Conservation (phyloP, 805 yeast species). For the Lipomyces spencermartinsiae region DNA sequence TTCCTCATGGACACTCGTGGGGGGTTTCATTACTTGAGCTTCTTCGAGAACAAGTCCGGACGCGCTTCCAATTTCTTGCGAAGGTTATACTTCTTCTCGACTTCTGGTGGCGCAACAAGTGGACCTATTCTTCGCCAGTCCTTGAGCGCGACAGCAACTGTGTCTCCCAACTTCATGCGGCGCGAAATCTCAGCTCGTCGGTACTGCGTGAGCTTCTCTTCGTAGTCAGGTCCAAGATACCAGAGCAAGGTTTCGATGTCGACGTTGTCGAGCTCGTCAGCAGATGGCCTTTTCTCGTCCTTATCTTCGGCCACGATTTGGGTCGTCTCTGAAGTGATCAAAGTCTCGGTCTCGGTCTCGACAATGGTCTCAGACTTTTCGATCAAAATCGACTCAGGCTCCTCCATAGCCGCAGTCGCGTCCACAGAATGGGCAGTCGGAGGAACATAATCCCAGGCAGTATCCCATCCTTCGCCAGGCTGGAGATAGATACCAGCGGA, state of each 20-base stretch:
- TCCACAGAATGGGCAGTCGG: slow-evolving; percentile 74
- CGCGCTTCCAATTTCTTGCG: slow-evolving; percentile 34
- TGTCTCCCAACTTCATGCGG: slow-evolving; percentile 38
- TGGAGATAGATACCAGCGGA: slow-evolving; percentile 66
- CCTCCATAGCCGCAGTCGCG: slow-evolving; percentile 31
- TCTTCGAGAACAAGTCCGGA: slow-evolving; percentile 25
- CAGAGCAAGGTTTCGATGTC: slow-evolving; percentile 31
- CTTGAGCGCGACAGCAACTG: slow-evolving; percentile 37
- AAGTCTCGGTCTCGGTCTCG: slow-evolving; percentile 13
- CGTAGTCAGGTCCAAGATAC: slow-evolving; percentile 35
- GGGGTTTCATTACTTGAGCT: not conserved
- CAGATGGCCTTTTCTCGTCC: not conserved
- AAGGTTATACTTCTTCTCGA: slow-evolving; percentile 28
- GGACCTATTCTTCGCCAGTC: slow-evolving; percentile 39
- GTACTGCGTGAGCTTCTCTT: slow-evolving; percentile 28
- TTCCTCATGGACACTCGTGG: not conserved
- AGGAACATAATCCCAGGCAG: slow-evolving; percentile 38
- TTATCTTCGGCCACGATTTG: slow-evolving; percentile 1
- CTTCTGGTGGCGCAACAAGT: slow-evolving; percentile 27
- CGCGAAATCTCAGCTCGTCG: slow-evolving; percentile 38
- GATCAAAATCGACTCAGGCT: slow-evolving; percentile 9
- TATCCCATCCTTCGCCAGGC: slow-evolving; percentile 79
- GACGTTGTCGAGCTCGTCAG: slow-evolving; percentile 10
- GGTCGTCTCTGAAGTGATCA: slow-evolving; percentile 9
- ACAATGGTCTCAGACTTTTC: slow-evolving; percentile 10